Base-by-base conservation (phyloP, 2,329 filamentous ascomycete genomes). In the Phoma sp. region DNA sequence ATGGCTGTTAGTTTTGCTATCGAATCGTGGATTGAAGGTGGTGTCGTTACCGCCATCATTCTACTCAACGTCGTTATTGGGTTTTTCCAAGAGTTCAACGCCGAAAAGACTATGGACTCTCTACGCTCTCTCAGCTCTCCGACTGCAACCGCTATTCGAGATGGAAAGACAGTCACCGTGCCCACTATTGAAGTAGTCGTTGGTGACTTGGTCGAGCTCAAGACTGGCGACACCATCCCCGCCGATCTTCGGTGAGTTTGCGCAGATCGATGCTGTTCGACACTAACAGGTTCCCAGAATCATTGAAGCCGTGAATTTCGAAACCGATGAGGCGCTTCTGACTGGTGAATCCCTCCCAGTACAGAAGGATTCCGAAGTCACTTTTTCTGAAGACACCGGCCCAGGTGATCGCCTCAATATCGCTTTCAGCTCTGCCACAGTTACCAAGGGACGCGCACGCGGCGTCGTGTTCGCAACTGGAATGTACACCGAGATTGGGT, bases 401-500 rank as follows among this genome's bases (percentile, higher is more conserved):
- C 82, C 88, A 37, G 88, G 87, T 40, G 88, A 90, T 69, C 83
- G 87, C 24, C 77, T 84, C 65, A 90, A 90, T 67, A 82, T 90
- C 69, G 83, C 84, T 27, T 90, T 88, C 73, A 88, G 86, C 52
- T 87, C 86, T 45, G 89, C 86, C 50, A 88, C 83, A 2, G 82
- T 90, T 55, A 89, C 86, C 11, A 86, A 87, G 58, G 88, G 88
- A 36, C 85, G 88, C 44, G 88, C 83, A 24, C 84, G 80, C 7
- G 88, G 87, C 50, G 81, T 90, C 37, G 87, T 89, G 43, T 83
- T 86, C 46, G 81, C 84, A 10, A 89, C 85, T 4, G 88, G 85
- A 38, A 89, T 90, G 86, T 75, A 80, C 52, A 91, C 89, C 10
- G 86, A 90, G 67, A 88, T 91, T 47, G 89, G 89, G 54, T 84